Evolutionary conservation across 2,329 filamentous ascomycete species (phyloP).

Genomic region (Fusarium sp.): DNA sequence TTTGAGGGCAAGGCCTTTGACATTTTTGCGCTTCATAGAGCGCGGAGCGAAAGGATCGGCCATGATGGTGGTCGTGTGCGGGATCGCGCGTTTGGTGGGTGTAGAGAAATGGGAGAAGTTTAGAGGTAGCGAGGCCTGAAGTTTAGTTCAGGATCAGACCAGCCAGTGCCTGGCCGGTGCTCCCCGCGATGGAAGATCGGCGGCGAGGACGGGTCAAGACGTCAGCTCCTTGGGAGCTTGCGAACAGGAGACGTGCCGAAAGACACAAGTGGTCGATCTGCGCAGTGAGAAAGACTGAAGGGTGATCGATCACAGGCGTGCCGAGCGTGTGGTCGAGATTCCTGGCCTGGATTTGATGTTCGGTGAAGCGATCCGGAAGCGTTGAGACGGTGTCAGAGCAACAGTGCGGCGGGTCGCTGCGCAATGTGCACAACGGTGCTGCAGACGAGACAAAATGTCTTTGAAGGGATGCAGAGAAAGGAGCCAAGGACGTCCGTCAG

Average conservation of each 20-base stretch:
- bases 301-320: constrained; percentile 23
- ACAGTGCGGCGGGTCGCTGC: constrained; percentile 25
- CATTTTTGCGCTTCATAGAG: constrained; percentile 99
- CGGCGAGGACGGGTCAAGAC: constrained; percentile 14
- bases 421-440: constrained; percentile 11
- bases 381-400: constrained; percentile 21
- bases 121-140: constrained; percentile 25
- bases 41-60: constrained; percentile 75
- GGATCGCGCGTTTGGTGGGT: constrained; percentile 18
- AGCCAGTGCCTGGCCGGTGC: constrained; percentile 34
- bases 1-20: constrained; percentile 93
- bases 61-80: constrained; percentile 61
- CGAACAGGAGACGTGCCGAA: constrained; percentile 12
- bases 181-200: constrained; percentile 35
- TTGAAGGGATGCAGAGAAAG: constrained; percentile 23
- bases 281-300: constrained; percentile 9
- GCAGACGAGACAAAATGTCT: constrained; percentile 12
- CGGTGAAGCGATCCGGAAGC: constrained; percentile 17
- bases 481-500: constrained; percentile 9
- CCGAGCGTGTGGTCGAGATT: constrained; percentile 27
- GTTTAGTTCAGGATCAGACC: constrained; percentile 33
- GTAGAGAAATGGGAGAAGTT: constrained; percentile 4
- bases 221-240: constrained; percentile 13
- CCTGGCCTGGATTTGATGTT: constrained; percentile 12
- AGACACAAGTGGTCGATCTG: constrained; percentile 19